Base-by-base conservation (phyloP, 2,329 filamentous ascomycete genomes). In the Ilyonectria sp. region DNA sequence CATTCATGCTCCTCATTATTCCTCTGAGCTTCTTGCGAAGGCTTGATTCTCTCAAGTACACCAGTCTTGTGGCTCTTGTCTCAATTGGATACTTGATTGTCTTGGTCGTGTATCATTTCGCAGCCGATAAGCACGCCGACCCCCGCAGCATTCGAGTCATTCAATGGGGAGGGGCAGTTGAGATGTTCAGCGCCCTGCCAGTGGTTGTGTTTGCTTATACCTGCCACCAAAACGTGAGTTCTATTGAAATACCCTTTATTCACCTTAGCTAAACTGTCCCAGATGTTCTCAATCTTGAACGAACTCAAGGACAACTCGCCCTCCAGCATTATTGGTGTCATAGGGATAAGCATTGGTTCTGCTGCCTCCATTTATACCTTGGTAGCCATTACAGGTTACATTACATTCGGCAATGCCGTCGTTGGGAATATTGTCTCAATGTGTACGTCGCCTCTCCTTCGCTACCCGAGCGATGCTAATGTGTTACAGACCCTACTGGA, bases 161-260 rank as follows among this genome's bases (percentile, higher is more conserved):
- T 69, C 84, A 89, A 69, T 97, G 94, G 92, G 92, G 90, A 49
- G 94, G 95, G 8, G 86, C 93, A 3, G 86, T 97, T 10, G 89
- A 92, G 40, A 91, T 93, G 7, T 85, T 99, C 60, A 94, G 94
- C 74, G 95, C 93, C 69, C 90, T 99, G 71, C 96, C 96, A 0
- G 94, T 99, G 60, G 95, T 98, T 63, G 94, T 99, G 2, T 99
- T 99, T 85, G 96, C 95, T n/a, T 99, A 98, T 80, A 99, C 96
- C 1, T 99, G 96, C 79, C 96, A 99, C 81, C 96, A 99, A 78
- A 99, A 99, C 79, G 94, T 96, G 83, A 72, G 89, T 78, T 35
- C 17, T 5, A 8, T 35, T 6, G 10, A 5, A 26, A 7, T 29
- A 33, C 5, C 13, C 17, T 17, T 7, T 46, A 17, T 19, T 5